Evolutionary conservation across 116 monocot species (phyloP).

Genomic region (Cymodocea nodosa): DNA sequence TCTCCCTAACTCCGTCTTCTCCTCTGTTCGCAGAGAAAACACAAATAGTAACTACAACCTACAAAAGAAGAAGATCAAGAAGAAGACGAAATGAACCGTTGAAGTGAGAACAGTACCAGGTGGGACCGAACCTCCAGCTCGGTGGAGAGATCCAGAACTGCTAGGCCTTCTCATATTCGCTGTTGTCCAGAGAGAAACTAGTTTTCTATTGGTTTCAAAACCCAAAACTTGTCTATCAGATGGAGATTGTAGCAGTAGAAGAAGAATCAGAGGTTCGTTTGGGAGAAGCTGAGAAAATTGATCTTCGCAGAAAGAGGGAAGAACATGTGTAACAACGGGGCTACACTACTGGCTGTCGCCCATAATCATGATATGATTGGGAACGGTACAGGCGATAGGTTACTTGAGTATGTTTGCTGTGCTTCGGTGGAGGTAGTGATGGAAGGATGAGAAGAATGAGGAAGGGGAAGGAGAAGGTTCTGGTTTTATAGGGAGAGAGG

Average conservation of each 20-base stretch:
- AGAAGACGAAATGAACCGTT: background rate
- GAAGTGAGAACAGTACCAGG: background rate
- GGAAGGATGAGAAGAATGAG: no score
- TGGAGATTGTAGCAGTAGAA: background rate
- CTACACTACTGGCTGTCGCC: background rate
- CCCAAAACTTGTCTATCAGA: background rate
- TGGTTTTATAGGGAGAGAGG: no score
- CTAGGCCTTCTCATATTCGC: constrained; percentile 2
- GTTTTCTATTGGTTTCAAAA: background rate
- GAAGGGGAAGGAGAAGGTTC: no score
- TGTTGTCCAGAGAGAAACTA: background rate
- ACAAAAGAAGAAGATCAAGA: background rate
- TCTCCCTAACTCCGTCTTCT: background rate
- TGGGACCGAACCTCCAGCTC: background rate
- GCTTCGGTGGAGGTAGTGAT: no score
- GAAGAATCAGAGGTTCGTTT: background rate
- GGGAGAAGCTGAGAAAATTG: background rate
- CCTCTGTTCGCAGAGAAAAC: constrained; percentile 1
- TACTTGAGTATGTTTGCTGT: no score
- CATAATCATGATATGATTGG: background rate
- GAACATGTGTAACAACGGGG: background rate
- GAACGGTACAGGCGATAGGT: background rate
- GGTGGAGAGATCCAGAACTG: background rate
- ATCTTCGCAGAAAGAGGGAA: background rate
- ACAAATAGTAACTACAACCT: background rate